Evolutionary conservation across 192 early-diverging fungal species (phyloP).

Genomic region (Coemansia sp.): DNA sequence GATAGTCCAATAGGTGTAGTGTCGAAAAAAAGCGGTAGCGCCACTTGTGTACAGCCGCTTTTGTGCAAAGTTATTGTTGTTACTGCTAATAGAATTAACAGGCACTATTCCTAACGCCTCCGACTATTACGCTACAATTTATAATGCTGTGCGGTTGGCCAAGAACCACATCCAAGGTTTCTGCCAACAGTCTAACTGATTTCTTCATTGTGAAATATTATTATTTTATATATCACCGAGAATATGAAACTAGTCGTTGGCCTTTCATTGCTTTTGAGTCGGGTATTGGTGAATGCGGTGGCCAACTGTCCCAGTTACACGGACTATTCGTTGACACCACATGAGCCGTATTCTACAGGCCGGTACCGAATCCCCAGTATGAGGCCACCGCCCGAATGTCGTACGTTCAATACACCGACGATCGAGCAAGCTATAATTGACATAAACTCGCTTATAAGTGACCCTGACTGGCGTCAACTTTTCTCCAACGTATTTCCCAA

Average conservation of each 20-base stretch:
- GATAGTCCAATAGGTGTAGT: neutral
- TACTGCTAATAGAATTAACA: conserved; percentile 11
- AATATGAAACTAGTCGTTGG: conserved; percentile 7
- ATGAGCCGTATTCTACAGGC: conserved; percentile 30
- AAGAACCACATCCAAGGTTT: neutral
- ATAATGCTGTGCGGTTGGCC: neutral
- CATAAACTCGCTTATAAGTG: conserved; percentile 39
- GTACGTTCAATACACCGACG: conserved; percentile 56
- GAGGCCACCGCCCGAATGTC: conserved; percentile 50
- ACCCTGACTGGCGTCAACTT: conserved; percentile 59
- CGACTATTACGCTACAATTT: neutral
- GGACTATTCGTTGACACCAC: conserved; percentile 29
- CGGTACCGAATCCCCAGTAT: conserved; percentile 35
- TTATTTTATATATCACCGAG: neutral
- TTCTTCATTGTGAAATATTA: too few species aligned
- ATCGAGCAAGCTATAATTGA: conserved; percentile 54
- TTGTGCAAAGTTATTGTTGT: neutral
- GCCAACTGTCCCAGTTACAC: conserved; percentile 45
- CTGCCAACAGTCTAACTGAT: neutral
- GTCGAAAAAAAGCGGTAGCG: neutral
- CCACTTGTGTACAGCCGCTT: neutral
- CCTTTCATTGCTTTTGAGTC: neutral
- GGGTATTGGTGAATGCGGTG: neutral
- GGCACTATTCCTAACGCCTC: conserved; percentile 9
- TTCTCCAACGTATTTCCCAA: conserved; percentile 70